Evolutionary conservation across 169 alveolate species (phyloP).

Genomic region (Plasmodium gallinaceum): DNA sequence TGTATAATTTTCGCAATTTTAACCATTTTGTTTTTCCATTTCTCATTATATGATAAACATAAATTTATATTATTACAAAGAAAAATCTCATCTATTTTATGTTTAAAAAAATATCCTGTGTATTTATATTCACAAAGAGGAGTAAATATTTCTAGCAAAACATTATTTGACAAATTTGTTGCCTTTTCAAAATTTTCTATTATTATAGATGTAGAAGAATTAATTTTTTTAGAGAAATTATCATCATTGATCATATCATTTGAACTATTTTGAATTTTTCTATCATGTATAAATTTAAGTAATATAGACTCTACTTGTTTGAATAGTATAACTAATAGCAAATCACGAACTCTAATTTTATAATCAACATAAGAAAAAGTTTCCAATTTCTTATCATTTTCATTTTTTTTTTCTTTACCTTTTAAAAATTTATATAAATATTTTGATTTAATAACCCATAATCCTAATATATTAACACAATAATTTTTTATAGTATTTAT

Average conservation of each 20-base stretch:
- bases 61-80: slow-evolving; percentile 20
- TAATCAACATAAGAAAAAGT: slow-evolving; percentile 66
- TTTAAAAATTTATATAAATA: slow-evolving; percentile 75
- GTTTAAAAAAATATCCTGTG: slow-evolving; percentile 75
- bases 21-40: slow-evolving; percentile 75
- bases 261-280: background rate
- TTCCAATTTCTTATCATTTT: slow-evolving; percentile 17
- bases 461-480: slow-evolving; percentile 66
- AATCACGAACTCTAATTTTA: slow-evolving; percentile 70
- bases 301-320: slow-evolving; percentile 72
- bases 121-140: slow-evolving; percentile 76
- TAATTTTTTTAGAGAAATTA: slow-evolving; percentile 32
- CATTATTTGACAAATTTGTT: slow-evolving; percentile 66
- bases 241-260: slow-evolving; percentile 6
- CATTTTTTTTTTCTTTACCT: slow-evolving; percentile 48
- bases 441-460: slow-evolving; percentile 75
- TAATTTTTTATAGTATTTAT: slow-evolving; percentile 41
- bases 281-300: slow-evolving; percentile 31
- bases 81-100: slow-evolving; percentile 70
- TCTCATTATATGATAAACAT: slow-evolving; percentile 55
- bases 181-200: slow-evolving; percentile 78
- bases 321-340: slow-evolving; percentile 45
- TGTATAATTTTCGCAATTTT: slow-evolving; percentile 73
- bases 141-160: slow-evolving; percentile 35
- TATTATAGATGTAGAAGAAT: slow-evolving; percentile 48